Conservation (phyloP, 768 basidiomycete genomes). For the Pleurotus salmoneostramineus region DNA sequence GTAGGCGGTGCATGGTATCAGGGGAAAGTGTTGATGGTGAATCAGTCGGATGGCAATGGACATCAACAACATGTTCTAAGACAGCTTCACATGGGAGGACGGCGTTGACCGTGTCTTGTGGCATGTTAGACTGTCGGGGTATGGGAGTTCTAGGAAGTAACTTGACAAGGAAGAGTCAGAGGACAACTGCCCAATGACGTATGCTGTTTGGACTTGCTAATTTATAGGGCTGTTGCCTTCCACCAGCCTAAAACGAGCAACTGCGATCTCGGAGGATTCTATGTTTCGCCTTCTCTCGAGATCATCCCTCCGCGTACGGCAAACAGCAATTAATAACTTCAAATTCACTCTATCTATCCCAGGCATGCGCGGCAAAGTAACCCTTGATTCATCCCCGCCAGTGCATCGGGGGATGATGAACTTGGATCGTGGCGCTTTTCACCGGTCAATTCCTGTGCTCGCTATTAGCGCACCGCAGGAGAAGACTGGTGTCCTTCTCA, state of each 20-base stretch:
- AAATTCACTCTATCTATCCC: constrained; percentile 4
- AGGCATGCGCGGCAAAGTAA: constrained; percentile 33
- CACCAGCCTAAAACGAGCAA: background rate
- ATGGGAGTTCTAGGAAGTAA: background rate
- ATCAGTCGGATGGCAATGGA: constrained; percentile 93
- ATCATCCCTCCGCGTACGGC: background rate
- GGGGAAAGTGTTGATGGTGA: constrained; percentile 36
- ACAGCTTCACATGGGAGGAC: constrained; percentile 24
- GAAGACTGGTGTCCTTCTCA: constrained; percentile 53
- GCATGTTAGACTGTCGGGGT: background rate
- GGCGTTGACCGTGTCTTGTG: constrained; percentile 18
- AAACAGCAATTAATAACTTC: background rate
- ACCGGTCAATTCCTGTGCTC: constrained; percentile 60
- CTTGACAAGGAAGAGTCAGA: too few relatives aligned
- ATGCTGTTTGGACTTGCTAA: background rate
- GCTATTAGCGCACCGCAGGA: constrained; percentile 59
- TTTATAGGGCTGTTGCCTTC: background rate
- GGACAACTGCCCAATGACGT: too few relatives aligned
- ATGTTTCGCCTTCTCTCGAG: background rate
- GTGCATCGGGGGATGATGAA: constrained; percentile 43
- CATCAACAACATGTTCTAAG: constrained; percentile 73
- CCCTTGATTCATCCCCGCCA: constrained; percentile 36
- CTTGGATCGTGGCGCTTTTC: constrained; percentile 66
- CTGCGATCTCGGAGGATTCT: background rate
- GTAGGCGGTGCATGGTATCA: constrained; percentile 48